phyloP scores from a whole-genome alignment of 2,329 filamentous ascomycete genomes.

The Lasiodiplodia theobromae region DNA sequence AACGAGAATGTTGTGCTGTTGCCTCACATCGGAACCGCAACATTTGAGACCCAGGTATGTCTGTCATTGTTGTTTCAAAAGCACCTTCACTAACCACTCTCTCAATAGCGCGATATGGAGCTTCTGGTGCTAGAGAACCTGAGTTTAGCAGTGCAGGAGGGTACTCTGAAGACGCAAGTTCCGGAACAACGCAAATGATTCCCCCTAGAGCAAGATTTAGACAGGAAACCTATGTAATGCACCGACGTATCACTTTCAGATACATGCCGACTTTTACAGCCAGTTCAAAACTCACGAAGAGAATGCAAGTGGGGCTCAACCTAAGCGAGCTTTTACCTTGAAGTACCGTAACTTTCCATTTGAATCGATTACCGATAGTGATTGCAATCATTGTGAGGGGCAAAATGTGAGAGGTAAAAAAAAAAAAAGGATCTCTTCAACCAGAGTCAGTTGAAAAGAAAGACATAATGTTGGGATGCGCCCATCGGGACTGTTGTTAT shows the following conservation, averaged over 20 bases:
- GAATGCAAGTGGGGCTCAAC: background rate
- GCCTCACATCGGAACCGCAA: constrained; percentile 67
- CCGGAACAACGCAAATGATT: constrained; percentile 61
- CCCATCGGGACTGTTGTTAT: background rate
- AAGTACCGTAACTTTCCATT: too few species aligned
- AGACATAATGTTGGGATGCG: background rate
- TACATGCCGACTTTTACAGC: background rate
- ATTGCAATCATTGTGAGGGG: too few species aligned
- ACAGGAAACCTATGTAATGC: background rate
- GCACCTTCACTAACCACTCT: background rate
- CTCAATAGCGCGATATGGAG: constrained; percentile 62
- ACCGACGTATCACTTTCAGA: background rate
- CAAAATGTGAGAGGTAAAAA: background rate
- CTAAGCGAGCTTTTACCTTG: background rate
- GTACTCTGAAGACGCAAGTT: constrained; percentile 65
- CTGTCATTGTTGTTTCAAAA: background rate
- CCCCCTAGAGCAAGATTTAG: background rate
- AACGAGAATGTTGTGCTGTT: constrained; percentile 61
- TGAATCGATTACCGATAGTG: too few species aligned
- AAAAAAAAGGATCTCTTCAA: background rate
- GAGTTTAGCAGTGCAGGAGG: constrained; percentile 62
- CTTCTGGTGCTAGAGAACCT: constrained; percentile 65
- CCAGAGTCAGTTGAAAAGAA: too few species aligned
- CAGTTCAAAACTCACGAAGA: background rate
- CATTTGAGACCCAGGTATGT: constrained; percentile 64